Evolutionary conservation across 257 asterid species (phyloP).

Genomic region (Solanum etuberosum): DNA sequence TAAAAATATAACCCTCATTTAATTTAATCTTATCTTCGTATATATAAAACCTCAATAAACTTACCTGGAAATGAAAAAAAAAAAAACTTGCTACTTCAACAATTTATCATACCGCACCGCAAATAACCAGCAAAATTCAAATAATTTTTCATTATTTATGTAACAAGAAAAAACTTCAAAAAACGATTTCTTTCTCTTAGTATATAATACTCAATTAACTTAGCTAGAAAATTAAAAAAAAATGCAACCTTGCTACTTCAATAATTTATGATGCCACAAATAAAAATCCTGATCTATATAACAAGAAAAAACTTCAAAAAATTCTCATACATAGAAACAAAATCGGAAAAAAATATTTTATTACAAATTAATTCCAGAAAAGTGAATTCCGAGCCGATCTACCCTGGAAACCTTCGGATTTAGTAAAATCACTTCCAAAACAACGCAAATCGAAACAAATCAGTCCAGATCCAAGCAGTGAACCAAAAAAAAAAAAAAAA

Average conservation of each 20-base stretch:
- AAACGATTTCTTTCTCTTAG: background rate
- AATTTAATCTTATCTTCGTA: background rate
- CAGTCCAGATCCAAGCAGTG: background rate
- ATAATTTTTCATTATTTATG: background rate
- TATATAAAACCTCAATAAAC: background rate
- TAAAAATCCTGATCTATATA: background rate
- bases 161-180: background rate
- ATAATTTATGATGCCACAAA: background rate
- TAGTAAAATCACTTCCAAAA: background rate
- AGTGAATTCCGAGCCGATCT: background rate
- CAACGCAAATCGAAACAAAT: background rate
- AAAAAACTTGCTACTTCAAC: background rate
- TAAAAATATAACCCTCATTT: background rate
- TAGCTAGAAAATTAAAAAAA: background rate
- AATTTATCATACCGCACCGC: background rate
- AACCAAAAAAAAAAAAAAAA: background rate
- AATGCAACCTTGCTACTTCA: background rate
- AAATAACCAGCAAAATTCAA: background rate
- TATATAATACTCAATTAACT: background rate
- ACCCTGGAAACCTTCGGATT: background rate
- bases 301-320: background rate
- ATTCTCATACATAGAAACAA: background rate
- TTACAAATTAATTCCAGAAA: background rate
- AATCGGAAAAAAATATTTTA: background rate
- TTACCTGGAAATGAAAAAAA: background rate